Evolutionary conservation across 805 yeast species (phyloP).

Genomic region (Starmerella gropengiesseri): DNA sequence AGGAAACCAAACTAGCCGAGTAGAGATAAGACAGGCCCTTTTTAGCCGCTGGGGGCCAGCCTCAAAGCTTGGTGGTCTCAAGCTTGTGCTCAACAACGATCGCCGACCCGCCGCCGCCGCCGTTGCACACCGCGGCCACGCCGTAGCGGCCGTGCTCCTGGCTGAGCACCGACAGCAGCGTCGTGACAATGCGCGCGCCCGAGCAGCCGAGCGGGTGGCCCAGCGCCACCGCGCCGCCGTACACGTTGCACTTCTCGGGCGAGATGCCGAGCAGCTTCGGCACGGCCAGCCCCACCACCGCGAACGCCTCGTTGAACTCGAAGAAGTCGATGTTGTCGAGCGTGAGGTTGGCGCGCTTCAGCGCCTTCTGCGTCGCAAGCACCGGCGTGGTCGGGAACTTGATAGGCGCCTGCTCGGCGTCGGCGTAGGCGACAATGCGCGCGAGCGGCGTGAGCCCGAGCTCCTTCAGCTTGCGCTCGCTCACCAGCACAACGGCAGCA

Average conservation of each 20-base stretch:
- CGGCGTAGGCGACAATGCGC: slow-evolving; percentile 89
- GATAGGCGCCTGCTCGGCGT: slow-evolving; percentile 89
- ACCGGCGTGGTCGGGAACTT: slow-evolving; percentile 96
- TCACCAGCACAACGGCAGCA: slow-evolving; percentile 83
- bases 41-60: no score
- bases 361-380: slow-evolving; percentile 89
- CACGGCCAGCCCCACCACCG: slow-evolving; percentile 91
- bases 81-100: slow-evolving; percentile 63
- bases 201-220: slow-evolving; percentile 97
- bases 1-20: neutral
- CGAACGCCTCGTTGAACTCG: slow-evolving; percentile 96
- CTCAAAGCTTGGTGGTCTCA: slow-evolving; percentile 27
- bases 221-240: slow-evolving; percentile 94
- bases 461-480: slow-evolving; percentile 75
- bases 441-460: slow-evolving; percentile 83
- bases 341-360: slow-evolving; percentile 67
- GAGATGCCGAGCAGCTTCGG: slow-evolving; percentile 53
- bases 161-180: slow-evolving; percentile 63
- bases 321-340: slow-evolving; percentile 69
- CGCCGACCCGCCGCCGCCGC: slow-evolving; percentile 99
- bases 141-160: slow-evolving; percentile 88
- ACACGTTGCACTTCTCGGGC: slow-evolving; percentile 64
- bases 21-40: neutral
- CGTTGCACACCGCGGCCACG: slow-evolving; percentile 94
- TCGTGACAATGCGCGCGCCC: slow-evolving; percentile 88